phyloP scores from a whole-genome alignment of 805 yeast species.

The Yarrowia osloensis region DNA sequence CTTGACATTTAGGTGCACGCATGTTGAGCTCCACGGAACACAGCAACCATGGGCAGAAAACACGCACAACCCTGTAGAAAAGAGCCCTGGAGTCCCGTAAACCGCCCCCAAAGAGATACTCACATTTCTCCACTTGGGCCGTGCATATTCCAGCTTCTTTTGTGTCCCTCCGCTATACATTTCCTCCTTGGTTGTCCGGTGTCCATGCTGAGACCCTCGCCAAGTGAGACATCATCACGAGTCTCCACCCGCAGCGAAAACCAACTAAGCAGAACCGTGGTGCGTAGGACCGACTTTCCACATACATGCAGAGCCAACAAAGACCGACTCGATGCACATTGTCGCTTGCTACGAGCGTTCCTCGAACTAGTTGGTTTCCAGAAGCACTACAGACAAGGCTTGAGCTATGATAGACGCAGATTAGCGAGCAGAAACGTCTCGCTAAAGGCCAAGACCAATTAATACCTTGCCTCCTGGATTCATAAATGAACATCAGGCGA shows the following conservation, averaged over 20 bases:
- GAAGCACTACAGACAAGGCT: too few species aligned
- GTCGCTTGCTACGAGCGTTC: too few species aligned
- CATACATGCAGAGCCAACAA: neutral
- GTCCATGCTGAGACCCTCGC: neutral
- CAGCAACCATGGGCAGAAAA: neutral
- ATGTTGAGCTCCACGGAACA: neutral
- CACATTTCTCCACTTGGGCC: neutral
- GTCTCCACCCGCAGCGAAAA: neutral
- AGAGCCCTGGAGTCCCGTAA: neutral
- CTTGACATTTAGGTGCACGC: neutral
- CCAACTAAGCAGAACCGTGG: neutral
- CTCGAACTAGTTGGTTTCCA: too few species aligned
- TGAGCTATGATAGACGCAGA: too few species aligned
- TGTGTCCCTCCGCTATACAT: neutral
- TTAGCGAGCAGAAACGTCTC: too few species aligned
- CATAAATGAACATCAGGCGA: too few species aligned
- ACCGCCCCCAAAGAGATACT: neutral
- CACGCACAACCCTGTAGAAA: neutral
- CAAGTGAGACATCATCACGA: neutral
- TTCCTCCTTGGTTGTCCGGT: neutral
- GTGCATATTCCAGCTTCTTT: neutral
- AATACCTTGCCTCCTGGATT: too few species aligned
- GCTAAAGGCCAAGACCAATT: neutral
- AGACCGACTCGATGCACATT: neutral
- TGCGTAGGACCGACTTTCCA: constrained; percentile 4